phyloP scores from a whole-genome alignment of 768 basidiomycete species.

The Tremella fuciformis region DNA sequence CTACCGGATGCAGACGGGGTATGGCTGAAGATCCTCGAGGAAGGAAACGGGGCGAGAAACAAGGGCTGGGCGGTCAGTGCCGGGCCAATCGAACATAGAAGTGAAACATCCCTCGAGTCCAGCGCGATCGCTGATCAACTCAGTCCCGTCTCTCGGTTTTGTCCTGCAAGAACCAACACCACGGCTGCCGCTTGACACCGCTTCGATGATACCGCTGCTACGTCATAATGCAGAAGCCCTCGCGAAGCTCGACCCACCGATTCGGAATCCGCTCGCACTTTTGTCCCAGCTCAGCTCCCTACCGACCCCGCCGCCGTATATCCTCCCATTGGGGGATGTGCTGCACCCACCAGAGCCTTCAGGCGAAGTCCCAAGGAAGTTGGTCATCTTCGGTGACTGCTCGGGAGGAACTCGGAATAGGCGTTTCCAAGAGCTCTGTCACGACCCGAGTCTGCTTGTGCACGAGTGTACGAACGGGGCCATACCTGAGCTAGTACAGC shows the following conservation, averaged over 20 bases:
- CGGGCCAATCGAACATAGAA: conserved; percentile 49
- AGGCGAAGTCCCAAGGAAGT: conserved; percentile 28
- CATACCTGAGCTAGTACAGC: conserved; percentile 61
- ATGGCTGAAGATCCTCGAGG: conserved; percentile 36
- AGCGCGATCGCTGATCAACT: not conserved
- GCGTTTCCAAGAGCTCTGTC: conserved; percentile 34
- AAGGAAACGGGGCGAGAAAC: conserved; percentile 31
- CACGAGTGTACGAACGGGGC: conserved; percentile 52
- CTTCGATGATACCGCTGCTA: conserved; percentile 38
- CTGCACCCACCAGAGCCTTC: conserved; percentile 39
- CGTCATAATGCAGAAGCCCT: conserved; percentile 38
- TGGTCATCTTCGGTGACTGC: conserved; percentile 51
- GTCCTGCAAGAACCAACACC: conserved; percentile 45
- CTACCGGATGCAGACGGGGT: conserved; percentile 36
- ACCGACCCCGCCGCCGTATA: conserved; percentile 38
- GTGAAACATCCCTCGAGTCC: conserved; percentile 21
- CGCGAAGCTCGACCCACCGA: conserved; percentile 34
- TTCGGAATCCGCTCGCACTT: conserved; percentile 42
- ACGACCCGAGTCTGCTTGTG: conserved; percentile 44
- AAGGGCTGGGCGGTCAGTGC: conserved; percentile 46
- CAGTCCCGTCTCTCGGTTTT: conserved; percentile 48
- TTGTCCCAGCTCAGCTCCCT: conserved; percentile 41
- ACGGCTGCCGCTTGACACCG: conserved; percentile 39
- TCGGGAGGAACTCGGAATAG: conserved; percentile 42
- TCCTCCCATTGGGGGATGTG: conserved; percentile 41